Evolutionary conservation across 2,329 filamentous ascomycete genomes (phyloP), one percentile per base, ranked within the genome.

Genomic region (Aspergillus ruber): DNA sequence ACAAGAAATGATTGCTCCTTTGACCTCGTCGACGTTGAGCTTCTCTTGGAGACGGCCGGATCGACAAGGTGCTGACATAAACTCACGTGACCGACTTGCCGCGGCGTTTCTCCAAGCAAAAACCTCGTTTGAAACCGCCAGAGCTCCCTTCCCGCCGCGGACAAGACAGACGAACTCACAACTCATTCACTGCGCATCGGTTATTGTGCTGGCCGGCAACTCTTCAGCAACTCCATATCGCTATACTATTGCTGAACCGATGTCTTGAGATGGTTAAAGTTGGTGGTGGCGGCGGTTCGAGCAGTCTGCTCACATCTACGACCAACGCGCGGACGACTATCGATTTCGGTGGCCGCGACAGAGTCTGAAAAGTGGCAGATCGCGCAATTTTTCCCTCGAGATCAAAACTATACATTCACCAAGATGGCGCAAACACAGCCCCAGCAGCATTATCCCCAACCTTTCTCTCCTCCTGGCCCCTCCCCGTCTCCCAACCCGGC

Each of bases 401-500:
- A 23, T 44, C 25, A 38, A 12, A 18, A 21, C 15, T 15, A 48
- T 40, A 49, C 40, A 45, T 18, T 35, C 45, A 54, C 55, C 55
- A 81, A 18, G 50, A 74, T 84, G 81, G 80, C 81, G 59, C 81
- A 84, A 63, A 78, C 79, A 44, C 79, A 82, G 55, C 69, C 73
- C n/a, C 72, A 76, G 54, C 69, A 71, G 54, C 69, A 68, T 39
- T 67, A 77, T 44, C 74, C 77, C 47, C 75, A 77, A 55, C 71
- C 75, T 46, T 87, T 81, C 67, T 84, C 83, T 52, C 82, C 82
- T 56, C 77, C 79, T 25, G 83, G 80, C 48, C 77, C 77, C 43
- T 76, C 78, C 32, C 77, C 82, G 20, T 84, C 84, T 20, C 82
- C 84, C 40, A 78, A 74, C 43, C 72, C 77, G 18, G 74, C 77